Conservation (phyloP, 192 early-diverging fungal species). For the Entomortierella parvispora region DNA sequence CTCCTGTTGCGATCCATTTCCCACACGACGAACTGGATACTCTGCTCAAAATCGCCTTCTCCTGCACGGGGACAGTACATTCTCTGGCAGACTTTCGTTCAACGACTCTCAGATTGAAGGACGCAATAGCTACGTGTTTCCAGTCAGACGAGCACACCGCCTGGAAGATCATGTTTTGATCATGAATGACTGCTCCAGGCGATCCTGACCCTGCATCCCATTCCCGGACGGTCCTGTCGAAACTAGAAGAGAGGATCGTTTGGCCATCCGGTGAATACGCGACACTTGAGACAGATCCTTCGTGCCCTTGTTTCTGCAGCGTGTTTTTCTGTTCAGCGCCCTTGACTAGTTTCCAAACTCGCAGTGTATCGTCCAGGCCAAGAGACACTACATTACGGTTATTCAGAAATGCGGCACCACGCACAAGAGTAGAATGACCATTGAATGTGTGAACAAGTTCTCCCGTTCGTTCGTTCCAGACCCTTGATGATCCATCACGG, state of each 20-base stretch:
- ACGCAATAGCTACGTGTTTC: too few species aligned
- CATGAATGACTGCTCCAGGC: too few species aligned
- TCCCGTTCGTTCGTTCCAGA: slow-evolving; percentile 8
- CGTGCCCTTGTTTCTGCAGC: background rate
- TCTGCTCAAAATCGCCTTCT: too few species aligned
- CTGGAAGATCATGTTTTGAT: too few species aligned
- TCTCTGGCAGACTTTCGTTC: too few species aligned
- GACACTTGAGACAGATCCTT: background rate
- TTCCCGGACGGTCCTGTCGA: background rate
- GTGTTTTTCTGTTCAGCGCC: background rate
- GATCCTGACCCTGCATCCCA: too few species aligned
- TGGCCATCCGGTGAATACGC: background rate
- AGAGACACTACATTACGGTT: background rate
- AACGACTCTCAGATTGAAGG: too few species aligned
- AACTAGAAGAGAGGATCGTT: background rate
- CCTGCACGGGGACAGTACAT: too few species aligned
- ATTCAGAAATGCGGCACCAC: background rate
- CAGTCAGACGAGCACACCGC: too few species aligned
- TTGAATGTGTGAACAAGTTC: background rate
- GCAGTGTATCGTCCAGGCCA: background rate
- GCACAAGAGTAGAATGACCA: background rate
- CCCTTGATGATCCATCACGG: background rate
- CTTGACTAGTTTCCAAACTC: slow-evolving; percentile 1
- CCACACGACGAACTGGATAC: too few species aligned
- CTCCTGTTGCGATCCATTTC: too few species aligned